Evolutionary conservation across 2,329 filamentous ascomycete species (phyloP).

Genomic region (Sporothrix mexicana): DNA sequence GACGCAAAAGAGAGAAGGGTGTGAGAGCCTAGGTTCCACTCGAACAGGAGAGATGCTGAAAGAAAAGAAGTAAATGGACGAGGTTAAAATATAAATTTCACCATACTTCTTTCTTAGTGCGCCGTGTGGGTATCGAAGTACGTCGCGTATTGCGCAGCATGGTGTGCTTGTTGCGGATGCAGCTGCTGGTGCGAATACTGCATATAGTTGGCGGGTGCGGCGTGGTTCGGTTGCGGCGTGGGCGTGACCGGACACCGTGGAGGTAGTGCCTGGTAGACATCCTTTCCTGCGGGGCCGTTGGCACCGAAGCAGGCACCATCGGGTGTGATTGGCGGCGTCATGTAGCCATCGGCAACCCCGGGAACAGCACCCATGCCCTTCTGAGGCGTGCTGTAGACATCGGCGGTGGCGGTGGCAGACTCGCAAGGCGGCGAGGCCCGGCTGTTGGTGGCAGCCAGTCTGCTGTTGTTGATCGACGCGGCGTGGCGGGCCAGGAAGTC

Average conservation of each 20-base stretch:
- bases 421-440: constrained; percentile 62
- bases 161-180: constrained; percentile 48
- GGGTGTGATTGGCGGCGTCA: constrained; percentile 85
- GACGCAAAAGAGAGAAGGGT: neutral
- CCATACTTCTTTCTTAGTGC: constrained; percentile 26
- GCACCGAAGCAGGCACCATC: constrained; percentile 66
- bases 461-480: constrained; percentile 44
- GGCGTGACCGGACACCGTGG: constrained; percentile 68
- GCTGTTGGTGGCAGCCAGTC: constrained; percentile 41
- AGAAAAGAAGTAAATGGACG: neutral
- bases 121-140: constrained; percentile 46
- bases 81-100: neutral
- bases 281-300: constrained; percentile 52
- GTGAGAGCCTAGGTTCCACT: neutral
- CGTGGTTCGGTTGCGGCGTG: constrained; percentile 59
- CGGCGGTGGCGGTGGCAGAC: constrained; percentile 58
- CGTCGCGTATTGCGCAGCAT: constrained; percentile 53
- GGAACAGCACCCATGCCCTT: constrained; percentile 71
- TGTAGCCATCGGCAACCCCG: constrained; percentile 72
- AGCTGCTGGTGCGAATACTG: constrained; percentile 39
- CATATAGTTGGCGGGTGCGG: constrained; percentile 38
- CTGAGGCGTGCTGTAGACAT: constrained; percentile 78
- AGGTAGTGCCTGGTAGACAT: constrained; percentile 52
- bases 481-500: constrained; percentile 66
- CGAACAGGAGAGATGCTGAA: neutral